These are phyloP conservation scores for Candida endomychidarum DNA, from an alignment of 805 yeast genomes.

Conservation along the genomic window DNA sequence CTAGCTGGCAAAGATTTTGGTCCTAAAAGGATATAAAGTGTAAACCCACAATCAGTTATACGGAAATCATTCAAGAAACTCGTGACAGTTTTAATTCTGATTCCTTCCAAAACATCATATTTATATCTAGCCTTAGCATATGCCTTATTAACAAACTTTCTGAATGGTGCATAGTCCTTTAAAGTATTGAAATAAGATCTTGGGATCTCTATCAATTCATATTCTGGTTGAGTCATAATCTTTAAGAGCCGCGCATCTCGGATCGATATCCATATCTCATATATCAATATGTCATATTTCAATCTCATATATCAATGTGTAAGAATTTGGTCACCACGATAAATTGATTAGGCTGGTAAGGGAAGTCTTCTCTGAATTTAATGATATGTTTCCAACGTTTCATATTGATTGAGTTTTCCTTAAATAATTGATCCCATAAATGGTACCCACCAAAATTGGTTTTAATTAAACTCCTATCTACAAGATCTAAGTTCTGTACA, in stretches of 20 bases:
- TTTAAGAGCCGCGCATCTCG: too few relatives aligned
- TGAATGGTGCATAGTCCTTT: slow-evolving; percentile 1
- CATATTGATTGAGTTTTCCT: slow-evolving; percentile 33
- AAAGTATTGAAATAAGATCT: slow-evolving; percentile 5
- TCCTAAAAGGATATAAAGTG: slow-evolving; percentile 28
- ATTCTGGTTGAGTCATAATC: slow-evolving; percentile 1
- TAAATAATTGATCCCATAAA: slow-evolving; percentile 39
- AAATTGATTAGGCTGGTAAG: slow-evolving; percentile 41
- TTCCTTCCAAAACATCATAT: slow-evolving; percentile 41
- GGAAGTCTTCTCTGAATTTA: slow-evolving; percentile 35
- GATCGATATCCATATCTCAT: too few relatives aligned
- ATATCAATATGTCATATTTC: not conserved
- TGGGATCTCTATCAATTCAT: slow-evolving; percentile 5
- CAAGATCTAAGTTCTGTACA: slow-evolving; percentile 4
- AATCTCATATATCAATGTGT: slow-evolving; percentile 17
- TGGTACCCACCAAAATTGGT: slow-evolving; percentile 36
- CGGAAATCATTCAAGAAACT: slow-evolving; percentile 26
- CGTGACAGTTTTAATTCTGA: slow-evolving; percentile 36
- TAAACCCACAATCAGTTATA: slow-evolving; percentile 18
- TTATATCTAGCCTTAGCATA: slow-evolving; percentile 48
- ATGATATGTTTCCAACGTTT: slow-evolving; percentile 44
- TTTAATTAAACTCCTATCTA: slow-evolving; percentile 8
- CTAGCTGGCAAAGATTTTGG: slow-evolving; percentile 24
- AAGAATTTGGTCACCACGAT: slow-evolving; percentile 35
- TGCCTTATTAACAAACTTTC: slow-evolving; percentile 45